Percentiles rank a stretch among this genome's conserved stretches.
Conservation (phyloP, 805 yeast genomes). For the Ogataea trehalophila region DNA sequence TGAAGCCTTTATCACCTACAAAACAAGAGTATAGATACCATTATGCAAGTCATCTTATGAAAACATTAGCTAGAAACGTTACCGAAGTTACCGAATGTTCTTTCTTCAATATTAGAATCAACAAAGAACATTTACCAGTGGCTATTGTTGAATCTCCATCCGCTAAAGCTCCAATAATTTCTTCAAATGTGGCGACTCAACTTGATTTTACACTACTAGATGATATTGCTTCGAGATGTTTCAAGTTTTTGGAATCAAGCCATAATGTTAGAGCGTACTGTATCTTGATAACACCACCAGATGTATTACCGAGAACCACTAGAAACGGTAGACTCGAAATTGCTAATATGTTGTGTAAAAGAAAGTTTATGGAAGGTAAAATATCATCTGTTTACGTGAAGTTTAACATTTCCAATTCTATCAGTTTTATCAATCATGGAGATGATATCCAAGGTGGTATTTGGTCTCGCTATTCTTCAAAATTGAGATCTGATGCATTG, state of each 20-base stretch:
- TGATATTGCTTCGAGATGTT: conserved; percentile 42
- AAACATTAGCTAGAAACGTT: conserved; percentile 76
- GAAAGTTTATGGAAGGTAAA: conserved; percentile 72
- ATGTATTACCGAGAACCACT: conserved; percentile 76
- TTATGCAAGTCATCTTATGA: conserved; percentile 82
- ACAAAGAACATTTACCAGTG: conserved; percentile 78
- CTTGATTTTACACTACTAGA: conserved; percentile 40
- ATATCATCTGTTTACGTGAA: conserved; percentile 76
- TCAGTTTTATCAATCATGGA: conserved; percentile 66
- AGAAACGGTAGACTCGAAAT: conserved; percentile 86
- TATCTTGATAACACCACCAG: conserved; percentile 73
- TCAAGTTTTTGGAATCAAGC: conserved; percentile 42
- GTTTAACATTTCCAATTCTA: conserved; percentile 61
- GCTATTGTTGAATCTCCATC: conserved; percentile 63
- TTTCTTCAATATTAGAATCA: conserved; percentile 78
- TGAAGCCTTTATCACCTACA: conserved; percentile 1
- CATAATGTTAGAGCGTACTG: conserved; percentile 81
- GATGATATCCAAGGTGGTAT: conserved; percentile 76
- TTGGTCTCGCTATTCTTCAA: conserved; percentile 75
- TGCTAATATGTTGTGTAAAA: conserved; percentile 83
- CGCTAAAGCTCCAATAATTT: conserved; percentile 9
- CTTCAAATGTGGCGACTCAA: conserved; percentile 4
- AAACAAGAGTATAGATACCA: conserved; percentile 50
- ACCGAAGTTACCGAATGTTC: conserved; percentile 84
- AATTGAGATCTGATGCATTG: conserved; percentile 55